Evolutionary conservation across 768 basidiomycete species (phyloP).

Genomic region (Boletus rubroflammeus): DNA sequence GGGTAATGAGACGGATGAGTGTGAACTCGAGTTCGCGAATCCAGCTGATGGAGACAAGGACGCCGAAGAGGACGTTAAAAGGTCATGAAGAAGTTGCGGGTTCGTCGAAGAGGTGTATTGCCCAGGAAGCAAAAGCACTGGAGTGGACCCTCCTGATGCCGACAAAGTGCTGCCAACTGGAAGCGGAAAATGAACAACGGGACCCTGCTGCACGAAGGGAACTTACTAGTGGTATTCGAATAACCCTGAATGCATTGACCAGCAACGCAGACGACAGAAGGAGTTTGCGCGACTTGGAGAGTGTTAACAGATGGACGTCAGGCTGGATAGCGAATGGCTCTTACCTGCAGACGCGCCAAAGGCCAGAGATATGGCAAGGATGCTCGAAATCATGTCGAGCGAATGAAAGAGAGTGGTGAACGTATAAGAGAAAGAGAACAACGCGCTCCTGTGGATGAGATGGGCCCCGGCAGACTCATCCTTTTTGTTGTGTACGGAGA

Average conservation of each 20-base stretch:
- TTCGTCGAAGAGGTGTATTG: conserved; percentile 69
- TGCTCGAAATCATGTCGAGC: conserved; percentile 38
- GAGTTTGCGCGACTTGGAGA: conserved; percentile 50
- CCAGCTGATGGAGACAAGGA: conserved; percentile 57
- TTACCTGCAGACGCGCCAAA: conserved; percentile 40
- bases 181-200: conserved; percentile 11
- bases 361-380: conserved; percentile 35
- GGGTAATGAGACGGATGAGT: conserved; percentile 52
- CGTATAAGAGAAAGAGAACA: conserved; percentile 13
- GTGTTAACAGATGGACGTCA: not conserved
- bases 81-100: conserved; percentile 66
- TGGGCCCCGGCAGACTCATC: conserved; percentile 13
- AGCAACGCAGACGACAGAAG: conserved; percentile 75
- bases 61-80: conserved; percentile 63
- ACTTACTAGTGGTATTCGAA: conserved; percentile 68
- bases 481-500: conserved; percentile 29
- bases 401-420: conserved; percentile 25
- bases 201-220: not conserved
- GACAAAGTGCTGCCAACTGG: conserved; percentile 70
- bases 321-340: conserved; percentile 1
- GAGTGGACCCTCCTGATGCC: conserved; percentile 47
- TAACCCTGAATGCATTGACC: conserved; percentile 84
- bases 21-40: conserved; percentile 54
- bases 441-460: conserved; percentile 15
- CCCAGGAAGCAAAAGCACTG: conserved; percentile 68